Percentiles rank a stretch among this genome's conserved stretches.
phyloP scores from a whole-genome alignment of 1,284 basidiomycete genomes.

The Ustilago trichophora region DNA sequence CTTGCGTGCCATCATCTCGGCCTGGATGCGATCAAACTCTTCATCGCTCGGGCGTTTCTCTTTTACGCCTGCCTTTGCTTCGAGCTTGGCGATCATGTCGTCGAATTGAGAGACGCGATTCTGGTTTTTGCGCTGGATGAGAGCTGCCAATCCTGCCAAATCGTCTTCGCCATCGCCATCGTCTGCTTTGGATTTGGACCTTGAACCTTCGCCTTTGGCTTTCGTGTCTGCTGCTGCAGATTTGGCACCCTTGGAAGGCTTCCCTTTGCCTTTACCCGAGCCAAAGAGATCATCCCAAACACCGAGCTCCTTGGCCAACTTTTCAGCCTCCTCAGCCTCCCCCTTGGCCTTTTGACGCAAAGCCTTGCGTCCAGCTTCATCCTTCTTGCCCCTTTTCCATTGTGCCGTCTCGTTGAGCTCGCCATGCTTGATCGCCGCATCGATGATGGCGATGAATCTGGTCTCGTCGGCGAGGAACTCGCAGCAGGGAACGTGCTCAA shows the following conservation, averaged over 20 bases:
- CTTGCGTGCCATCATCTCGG: constrained; percentile 42
- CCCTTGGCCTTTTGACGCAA: constrained; percentile 47
- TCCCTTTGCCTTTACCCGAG: constrained; percentile 29
- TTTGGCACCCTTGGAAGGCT: constrained; percentile 13
- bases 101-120: constrained; percentile 52
- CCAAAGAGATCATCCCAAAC: constrained; percentile 65
- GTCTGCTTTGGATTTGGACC: constrained; percentile 17
- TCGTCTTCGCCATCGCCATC: constrained; percentile 49
- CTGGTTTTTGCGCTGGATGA: constrained; percentile 49
- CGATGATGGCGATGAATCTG: constrained; percentile 52
- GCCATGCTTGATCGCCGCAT: constrained; percentile 46
- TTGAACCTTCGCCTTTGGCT: too few species aligned
- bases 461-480: constrained; percentile 56
- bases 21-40: constrained; percentile 51
- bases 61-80: constrained; percentile 50
- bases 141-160: constrained; percentile 44
- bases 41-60: constrained; percentile 41
- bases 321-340: constrained; percentile 57
- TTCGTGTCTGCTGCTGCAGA: too few species aligned
- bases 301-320: constrained; percentile 60
- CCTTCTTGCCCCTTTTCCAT: constrained; percentile 46
- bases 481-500: constrained; percentile 60
- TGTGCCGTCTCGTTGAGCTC: constrained; percentile 37
- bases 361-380: constrained; percentile 36
- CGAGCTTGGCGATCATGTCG: constrained; percentile 56